Evolutionary conservation across 768 basidiomycete genomes (phyloP), one percentile per base, ranked within the genome.

Genomic region (Wakefieldia striispora): DNA sequence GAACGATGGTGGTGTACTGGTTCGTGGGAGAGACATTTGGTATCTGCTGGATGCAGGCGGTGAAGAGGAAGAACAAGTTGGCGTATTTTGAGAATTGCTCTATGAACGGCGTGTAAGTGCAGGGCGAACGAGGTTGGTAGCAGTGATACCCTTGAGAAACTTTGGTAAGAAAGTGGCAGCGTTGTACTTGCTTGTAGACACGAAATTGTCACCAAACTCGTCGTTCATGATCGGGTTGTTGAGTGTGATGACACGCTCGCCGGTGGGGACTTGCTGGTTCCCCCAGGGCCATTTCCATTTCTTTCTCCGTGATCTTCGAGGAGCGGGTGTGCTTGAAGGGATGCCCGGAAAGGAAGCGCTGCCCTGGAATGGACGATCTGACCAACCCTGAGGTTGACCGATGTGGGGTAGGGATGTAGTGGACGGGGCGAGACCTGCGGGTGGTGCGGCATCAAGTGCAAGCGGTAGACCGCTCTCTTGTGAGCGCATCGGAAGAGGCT

Each of bases 21-120:
- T 97, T 94, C 3, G 95, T 98, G 14, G 97, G 97, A 1, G 97
- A 99, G 7, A 99, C 95, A 59, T 84, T 91, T 14, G 97, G 97
- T 57, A 99, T 94, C 73, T 99, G 97, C 63, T 98, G 95, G 42
- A 98, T 98, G 70, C 80, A 86, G 17, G 92, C 92, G 26, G 95
- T 97, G 75, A 99, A 98, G 50, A 99, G 76, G 78, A 99, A 99
- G 77, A 99, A 99, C 53, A 98, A 45, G 66, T 99, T 98, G 58
- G 97, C 95, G 66, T 97, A 97, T 81, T 97, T 92, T 38, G 91
- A 94, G 75, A 97, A 97, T 82, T 97, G 94, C 67, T 95, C 95
- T 95, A 70, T 6, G 43, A 24, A 23, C 13, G 6, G 29, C 0
- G 35, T 67, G 33, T 62, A 56, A 10, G 33, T 14, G 23, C 6